Conservation (phyloP, 1,139 yeast genomes). For the Blastobotrys ciferrii region DNA sequence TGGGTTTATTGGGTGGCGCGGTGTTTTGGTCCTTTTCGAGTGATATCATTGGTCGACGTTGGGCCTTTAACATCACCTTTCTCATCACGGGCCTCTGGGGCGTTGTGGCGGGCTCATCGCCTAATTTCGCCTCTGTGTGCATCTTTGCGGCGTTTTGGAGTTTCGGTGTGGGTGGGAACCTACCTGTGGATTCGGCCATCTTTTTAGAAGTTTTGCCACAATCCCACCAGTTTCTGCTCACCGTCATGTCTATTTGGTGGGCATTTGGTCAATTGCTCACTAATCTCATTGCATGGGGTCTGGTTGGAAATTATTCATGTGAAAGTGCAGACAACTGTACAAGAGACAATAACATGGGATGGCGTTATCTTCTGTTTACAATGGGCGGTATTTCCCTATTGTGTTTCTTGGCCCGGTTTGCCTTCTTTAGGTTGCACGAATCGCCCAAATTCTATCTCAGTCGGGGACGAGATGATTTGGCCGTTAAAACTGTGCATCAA, state of each 20-base stretch:
- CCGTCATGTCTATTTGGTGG: conserved; percentile 58
- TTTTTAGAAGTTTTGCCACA: conserved; percentile 56
- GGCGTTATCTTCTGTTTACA: conserved; percentile 56
- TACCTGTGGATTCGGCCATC: conserved; percentile 59
- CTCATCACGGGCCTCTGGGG: conserved; percentile 52
- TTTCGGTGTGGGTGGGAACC: conserved; percentile 51
- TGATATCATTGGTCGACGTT: conserved; percentile 55
- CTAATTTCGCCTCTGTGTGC: conserved; percentile 45
- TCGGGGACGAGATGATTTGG: conserved; percentile 52
- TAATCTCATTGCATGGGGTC: conserved; percentile 53
- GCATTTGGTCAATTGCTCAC: conserved; percentile 60
- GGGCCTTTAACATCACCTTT: conserved; percentile 55
- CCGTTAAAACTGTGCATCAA: conserved; percentile 22
- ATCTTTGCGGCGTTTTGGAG: conserved; percentile 43
- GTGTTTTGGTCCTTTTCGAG: conserved; percentile 56
- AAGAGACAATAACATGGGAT: conserved; percentile 50
- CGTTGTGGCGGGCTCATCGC: conserved; percentile 52
- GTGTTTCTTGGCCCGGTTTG: conserved; percentile 47
- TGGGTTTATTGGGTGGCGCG: conserved; percentile 57
- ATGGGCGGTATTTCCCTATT: conserved; percentile 52
- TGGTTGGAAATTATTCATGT: conserved; percentile 50
- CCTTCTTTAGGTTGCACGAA: conserved; percentile 48
- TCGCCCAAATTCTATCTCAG: conserved; percentile 56
- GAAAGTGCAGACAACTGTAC: conserved; percentile 42
- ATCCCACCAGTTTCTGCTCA: conserved; percentile 50